phyloP scores from a whole-genome alignment of 2,329 filamentous ascomycete genomes.

The Stemphylium lycopersici region DNA sequence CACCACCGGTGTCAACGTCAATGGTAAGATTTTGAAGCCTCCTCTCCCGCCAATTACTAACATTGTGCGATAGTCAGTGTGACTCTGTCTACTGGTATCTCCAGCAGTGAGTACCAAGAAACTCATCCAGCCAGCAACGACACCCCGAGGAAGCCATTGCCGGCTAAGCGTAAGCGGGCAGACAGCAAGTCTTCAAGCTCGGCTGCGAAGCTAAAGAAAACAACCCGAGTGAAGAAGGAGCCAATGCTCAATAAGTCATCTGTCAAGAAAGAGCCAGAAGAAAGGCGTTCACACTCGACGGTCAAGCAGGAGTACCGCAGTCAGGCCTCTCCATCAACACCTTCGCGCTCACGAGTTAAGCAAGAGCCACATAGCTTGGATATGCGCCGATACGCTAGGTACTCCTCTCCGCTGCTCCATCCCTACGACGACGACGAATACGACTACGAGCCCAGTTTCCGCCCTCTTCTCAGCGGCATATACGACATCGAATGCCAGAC shows the following conservation, averaged over 20 bases:
- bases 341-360: conserved; percentile 9
- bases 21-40: conserved; percentile 5
- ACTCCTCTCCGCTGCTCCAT: no score
- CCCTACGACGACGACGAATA: conserved; percentile 6
- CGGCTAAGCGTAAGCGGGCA: conserved; percentile 10
- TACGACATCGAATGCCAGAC: conserved; percentile 50
- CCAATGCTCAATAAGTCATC: conserved; percentile 1
- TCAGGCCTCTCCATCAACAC: no score
- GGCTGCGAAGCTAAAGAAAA: conserved; percentile 5
- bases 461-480: conserved; percentile 35
- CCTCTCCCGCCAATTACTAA: neutral
- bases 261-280: neutral
- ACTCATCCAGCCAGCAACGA: neutral
- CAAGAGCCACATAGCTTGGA: conserved; percentile 1
- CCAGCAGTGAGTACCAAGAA: no score
- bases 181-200: neutral
- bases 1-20: conserved; percentile 16
- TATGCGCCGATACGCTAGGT: no score
- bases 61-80: conserved; percentile 10
- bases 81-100: neutral
- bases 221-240: conserved; percentile 7
- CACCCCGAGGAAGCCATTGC: neutral
- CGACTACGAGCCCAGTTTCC: conserved; percentile 42
- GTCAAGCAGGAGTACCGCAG: no score
- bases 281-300: neutral